Percentiles rank a stretch among this genome's conserved stretches.
These are phyloP conservation scores for Geotrichum cucujoidarum DNA, from an alignment of 1,139 yeast genomes.

Conservation along the genomic window DNA sequence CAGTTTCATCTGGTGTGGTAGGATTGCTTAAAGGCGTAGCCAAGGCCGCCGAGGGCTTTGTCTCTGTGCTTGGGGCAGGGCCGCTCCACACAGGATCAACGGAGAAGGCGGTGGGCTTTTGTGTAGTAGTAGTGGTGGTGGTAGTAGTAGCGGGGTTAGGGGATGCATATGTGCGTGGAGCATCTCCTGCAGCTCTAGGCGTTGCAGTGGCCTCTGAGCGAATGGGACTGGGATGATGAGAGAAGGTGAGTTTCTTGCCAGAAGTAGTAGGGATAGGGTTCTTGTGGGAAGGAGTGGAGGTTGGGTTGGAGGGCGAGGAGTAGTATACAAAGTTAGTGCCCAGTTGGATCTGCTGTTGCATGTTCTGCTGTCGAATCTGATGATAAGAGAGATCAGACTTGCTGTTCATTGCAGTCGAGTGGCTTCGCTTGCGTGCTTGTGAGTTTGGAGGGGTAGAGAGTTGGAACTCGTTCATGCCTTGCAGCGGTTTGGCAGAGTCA, in stretches of 20 bases:
- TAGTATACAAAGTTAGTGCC: slow-evolving; percentile 17
- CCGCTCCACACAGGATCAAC: slow-evolving; percentile 7
- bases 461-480: slow-evolving; percentile 28
- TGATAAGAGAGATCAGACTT: slow-evolving; percentile 14
- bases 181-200: neutral
- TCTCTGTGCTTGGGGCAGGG: neutral
- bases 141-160: neutral
- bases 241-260: neutral
- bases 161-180: neutral
- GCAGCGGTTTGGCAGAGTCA: slow-evolving; percentile 13
- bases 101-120: slow-evolving; percentile 6
- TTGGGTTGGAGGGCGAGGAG: slow-evolving; percentile 3
- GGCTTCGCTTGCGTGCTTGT: slow-evolving; percentile 20
- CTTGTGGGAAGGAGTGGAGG: neutral
- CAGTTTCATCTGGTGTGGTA: neutral
- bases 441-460: slow-evolving; percentile 30
- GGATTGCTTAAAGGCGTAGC: neutral
- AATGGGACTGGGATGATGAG: slow-evolving; percentile 3
- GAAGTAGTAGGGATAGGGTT: neutral
- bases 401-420: slow-evolving; percentile 7
- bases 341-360: slow-evolving; percentile 17
- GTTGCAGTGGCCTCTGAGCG: neutral
- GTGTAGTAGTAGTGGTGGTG: slow-evolving; percentile 4
- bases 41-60: neutral
- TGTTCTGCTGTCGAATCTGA: slow-evolving; percentile 14